Base-by-base conservation (phyloP, 163 green algal genomes). In the Chloroidium sp. region DNA sequence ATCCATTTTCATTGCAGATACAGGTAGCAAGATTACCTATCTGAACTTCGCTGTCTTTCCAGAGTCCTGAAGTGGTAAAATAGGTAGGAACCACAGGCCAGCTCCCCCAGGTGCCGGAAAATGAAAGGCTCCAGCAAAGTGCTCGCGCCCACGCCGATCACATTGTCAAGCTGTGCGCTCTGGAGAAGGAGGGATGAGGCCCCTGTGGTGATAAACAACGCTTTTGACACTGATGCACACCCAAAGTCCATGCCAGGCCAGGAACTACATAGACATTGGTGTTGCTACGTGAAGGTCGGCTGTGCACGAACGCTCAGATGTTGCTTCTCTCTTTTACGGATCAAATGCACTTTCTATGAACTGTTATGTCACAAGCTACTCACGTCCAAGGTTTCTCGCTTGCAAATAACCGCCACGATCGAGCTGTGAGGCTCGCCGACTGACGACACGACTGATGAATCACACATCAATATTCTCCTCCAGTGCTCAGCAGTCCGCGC, bases 51-150 rank as follows among this genome's bases (percentile, higher is more conserved):
- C 61, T 88, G 85, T 6, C 91, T 79, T 78, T 94, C 91, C 62
- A 94, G 82, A 1, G 92, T 0, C 12, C 90, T 79, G 79, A 91
- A 94, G 67, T 90, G 92, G 83, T 94, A 94, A 12, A 92, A 78
- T 67, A 94, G 72, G 6, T 83, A 69, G 0, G 84, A 78, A 1
- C 89, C 90, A 13, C 91, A 91, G 0, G 91, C 58, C 10, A 94
- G 86, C 76, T 93, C 89, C 2, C 87, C 88, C 0, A 84, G 84
- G 58, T 85, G 78, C 4, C 78, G 74, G 60, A 90, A 92, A 12
- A 74, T 81, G 8, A 93, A 82, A 0, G 64, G 76, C 36, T 36
- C 36, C 36, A 36, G 36, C 36, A 36, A 36, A 36, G 36, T 36
- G 1, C 84, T 78, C 0, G 78, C 81, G 81, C 6, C 83, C 59